Evolutionary conservation across 441 rosid genomes (phyloP), one percentile per base, ranked within the genome.

Genomic region (Viola pubescens): DNA sequence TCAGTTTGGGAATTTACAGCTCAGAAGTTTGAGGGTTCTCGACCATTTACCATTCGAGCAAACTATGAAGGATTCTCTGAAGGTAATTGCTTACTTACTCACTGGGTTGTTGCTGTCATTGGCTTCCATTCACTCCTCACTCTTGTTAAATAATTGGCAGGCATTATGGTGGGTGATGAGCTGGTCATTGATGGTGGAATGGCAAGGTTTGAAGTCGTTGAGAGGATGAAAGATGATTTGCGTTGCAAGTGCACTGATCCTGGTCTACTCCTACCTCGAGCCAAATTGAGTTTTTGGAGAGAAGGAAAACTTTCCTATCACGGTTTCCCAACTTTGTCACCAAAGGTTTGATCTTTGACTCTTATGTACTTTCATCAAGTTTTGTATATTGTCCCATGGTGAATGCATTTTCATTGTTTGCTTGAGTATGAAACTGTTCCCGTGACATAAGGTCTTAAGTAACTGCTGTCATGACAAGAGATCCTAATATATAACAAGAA

Each of bases 111-210:
- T 43, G 58, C 52, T 48, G 7, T 58, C 48, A 37, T 19, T 37
- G 19, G 0, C 5, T n/a, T 3, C 58, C 10, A 12, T 42, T 52
- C 14, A 43, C 53, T 52, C 53, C 37, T 40, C 8, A 57, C 48
- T 60, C n/a, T 9, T 52, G 9, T 34, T 13, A 16, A 54, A 57
- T 48, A 37, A 26, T 61, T 67, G 37, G 55, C 73, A 87, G 94
- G 81, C 44, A 77, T 84, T 44, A 64, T 77, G 73, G 85, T 82
- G 37, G 94, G 94, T 13, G 94, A 87, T 70, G 84, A 75, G 52
- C 78, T 84, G 48, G 75, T 79, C 26, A 78, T 87, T 55, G 94
- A 87, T 67, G 94, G 94, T 41, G 94, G 94, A 67, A 87, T 87
- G 94, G 88, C 87, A 60, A 79, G 74, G 58, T 87, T 84, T 72